These are phyloP conservation scores for Oligophagozyma castellii DNA, from an alignment of 1,139 yeast genomes.

Conservation along the genomic window DNA sequence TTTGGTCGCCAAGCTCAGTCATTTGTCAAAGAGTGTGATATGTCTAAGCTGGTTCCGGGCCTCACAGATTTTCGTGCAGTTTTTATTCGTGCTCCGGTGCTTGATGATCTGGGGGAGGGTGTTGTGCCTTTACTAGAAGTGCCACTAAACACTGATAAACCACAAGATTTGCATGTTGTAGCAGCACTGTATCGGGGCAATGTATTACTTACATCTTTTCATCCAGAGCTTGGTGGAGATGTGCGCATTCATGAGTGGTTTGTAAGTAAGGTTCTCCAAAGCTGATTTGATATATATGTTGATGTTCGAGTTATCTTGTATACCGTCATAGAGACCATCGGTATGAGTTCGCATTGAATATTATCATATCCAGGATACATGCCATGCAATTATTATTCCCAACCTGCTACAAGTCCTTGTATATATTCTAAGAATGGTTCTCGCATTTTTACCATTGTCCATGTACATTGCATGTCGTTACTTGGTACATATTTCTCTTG, in stretches of 20 bases:
- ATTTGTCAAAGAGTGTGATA: slow-evolving; percentile 38
- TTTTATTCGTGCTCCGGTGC: slow-evolving; percentile 72
- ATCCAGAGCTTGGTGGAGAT: slow-evolving; percentile 60
- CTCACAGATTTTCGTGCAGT: slow-evolving; percentile 40
- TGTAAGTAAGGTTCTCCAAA: slow-evolving; percentile 23
- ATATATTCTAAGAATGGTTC: too few relatives aligned
- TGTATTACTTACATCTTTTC: slow-evolving; percentile 64
- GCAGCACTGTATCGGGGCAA: slow-evolving; percentile 56
- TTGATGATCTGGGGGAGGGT: slow-evolving; percentile 28
- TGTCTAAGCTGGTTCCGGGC: slow-evolving; percentile 31
- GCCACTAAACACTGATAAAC: slow-evolving; percentile 9
- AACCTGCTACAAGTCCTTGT: too few relatives aligned
- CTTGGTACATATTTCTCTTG: too few relatives aligned
- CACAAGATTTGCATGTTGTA: slow-evolving; percentile 33
- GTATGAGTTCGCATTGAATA: too few relatives aligned
- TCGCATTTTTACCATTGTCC: too few relatives aligned
- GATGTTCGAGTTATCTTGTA: too few relatives aligned
- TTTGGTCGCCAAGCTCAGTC: slow-evolving; percentile 71
- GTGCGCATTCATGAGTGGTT: slow-evolving; percentile 62
- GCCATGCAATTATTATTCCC: too few relatives aligned
- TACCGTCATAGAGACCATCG: too few relatives aligned
- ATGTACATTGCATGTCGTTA: too few relatives aligned
- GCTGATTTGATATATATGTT: neutral
- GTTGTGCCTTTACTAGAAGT: slow-evolving; percentile 34
- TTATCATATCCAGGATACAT: too few relatives aligned